phyloP scores from a whole-genome alignment of 345 rosid species.

The Eutrema japonicum region DNA sequence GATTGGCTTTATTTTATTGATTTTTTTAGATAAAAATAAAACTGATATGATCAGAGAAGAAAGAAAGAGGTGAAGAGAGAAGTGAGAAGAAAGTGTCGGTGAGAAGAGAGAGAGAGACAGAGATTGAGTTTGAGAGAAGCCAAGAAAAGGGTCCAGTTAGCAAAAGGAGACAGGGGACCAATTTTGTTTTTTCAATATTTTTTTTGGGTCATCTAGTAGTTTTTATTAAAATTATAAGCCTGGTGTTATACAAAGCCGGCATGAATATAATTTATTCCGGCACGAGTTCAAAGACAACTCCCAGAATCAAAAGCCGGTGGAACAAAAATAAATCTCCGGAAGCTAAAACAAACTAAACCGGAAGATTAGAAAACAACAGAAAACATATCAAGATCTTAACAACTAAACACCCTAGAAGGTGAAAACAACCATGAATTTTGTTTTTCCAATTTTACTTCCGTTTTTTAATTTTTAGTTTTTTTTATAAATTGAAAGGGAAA shows the following conservation, averaged over 20 bases:
- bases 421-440: too few species aligned
- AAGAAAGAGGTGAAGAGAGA: constrained; percentile 28
- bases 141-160: constrained; percentile 40
- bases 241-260: too few species aligned
- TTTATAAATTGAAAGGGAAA: not conserved
- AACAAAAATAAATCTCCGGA: too few species aligned
- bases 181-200: constrained; percentile 8
- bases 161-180: constrained; percentile 44
- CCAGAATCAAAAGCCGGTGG: too few species aligned
- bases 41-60: constrained; percentile 26
- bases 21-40: not conserved
- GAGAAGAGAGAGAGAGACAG: constrained; percentile 35
- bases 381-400: too few species aligned
- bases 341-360: too few species aligned
- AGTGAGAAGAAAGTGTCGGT: constrained; percentile 59
- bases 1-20: not conserved
- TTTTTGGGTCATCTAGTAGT: too few species aligned
- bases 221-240: too few species aligned
- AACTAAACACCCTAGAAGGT: too few species aligned
- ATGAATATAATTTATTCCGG: too few species aligned
- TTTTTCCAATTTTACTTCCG: constrained; percentile 30
- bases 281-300: too few species aligned
- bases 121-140: constrained; percentile 28
- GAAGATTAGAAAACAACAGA: too few species aligned
- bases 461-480: constrained; percentile 29